Percentiles rank a stretch among this genome's conserved stretches.
phyloP scores from a whole-genome alignment of 768 basidiomycete species.

The Russula emetica region DNA sequence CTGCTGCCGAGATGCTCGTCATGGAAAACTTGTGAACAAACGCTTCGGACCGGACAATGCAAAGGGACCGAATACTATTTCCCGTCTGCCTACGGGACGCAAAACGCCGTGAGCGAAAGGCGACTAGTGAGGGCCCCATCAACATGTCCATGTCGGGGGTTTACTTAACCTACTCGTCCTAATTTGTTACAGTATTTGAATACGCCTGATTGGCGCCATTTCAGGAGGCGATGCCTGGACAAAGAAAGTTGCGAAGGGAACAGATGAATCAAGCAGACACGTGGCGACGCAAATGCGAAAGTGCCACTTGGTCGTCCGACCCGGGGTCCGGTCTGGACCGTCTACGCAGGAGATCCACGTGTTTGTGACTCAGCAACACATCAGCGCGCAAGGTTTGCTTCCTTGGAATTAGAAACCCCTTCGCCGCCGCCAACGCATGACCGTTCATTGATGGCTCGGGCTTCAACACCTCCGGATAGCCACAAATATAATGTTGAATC shows the following conservation, averaged over 20 bases:
- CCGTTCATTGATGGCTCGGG: background rate
- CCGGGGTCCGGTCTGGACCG: background rate
- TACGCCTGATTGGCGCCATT: background rate
- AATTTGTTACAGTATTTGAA: background rate
- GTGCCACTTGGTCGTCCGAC: background rate
- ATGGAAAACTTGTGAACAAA: background rate
- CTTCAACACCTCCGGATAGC: background rate
- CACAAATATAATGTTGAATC: background rate
- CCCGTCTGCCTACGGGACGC: background rate
- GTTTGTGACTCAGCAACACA: too few species aligned
- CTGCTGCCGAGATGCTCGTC: background rate
- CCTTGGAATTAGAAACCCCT: too few species aligned
- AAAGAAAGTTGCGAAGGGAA: too few species aligned
- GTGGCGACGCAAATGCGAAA: too few species aligned
- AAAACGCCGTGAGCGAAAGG: background rate
- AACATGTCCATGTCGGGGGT: background rate
- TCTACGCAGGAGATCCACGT: too few species aligned
- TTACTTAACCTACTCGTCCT: background rate
- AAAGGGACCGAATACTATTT: background rate
- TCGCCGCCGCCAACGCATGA: too few species aligned
- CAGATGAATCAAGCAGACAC: too few species aligned
- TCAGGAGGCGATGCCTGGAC: background rate
- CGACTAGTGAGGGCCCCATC: background rate
- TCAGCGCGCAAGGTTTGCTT: too few species aligned
- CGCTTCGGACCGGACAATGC: background rate